A percentile compares a stretch with the other conserved stretches of the same genome.
Evolutionary conservation across 2,329 filamentous ascomycete genomes (phyloP).

Genomic region (Kalmusia sp.): DNA sequence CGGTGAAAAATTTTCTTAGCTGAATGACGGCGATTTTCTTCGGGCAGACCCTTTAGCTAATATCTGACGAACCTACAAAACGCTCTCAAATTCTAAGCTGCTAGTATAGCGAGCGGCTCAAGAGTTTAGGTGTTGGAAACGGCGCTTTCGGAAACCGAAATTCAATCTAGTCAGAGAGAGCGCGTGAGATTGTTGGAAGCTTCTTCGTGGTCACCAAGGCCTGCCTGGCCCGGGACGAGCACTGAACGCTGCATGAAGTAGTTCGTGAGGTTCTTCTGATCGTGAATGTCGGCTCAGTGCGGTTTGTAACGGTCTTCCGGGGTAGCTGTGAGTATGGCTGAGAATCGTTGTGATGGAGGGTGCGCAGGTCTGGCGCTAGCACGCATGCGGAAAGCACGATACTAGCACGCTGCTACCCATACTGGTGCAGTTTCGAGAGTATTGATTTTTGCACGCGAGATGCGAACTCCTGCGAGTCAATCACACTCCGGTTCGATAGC

Average conservation of each 20-base stretch:
- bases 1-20: constrained; percentile 7
- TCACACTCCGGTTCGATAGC: background rate
- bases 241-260: background rate
- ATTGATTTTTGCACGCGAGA: constrained; percentile 2
- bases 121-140: background rate
- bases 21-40: constrained; percentile 1
- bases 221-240: background rate
- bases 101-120: background rate
- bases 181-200: background rate
- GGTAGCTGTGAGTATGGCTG: background rate
- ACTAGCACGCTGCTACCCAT: too few species aligned
- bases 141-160: constrained; percentile 4
- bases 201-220: background rate
- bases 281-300: background rate
- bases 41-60: constrained; percentile 1
- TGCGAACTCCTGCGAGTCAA: background rate
- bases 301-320: background rate
- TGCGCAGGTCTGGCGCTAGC: background rate
- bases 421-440: background rate
- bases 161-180: background rate
- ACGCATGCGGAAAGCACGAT: background rate
- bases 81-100: background rate
- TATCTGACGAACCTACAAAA: background rate
- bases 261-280: background rate
- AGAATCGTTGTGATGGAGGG: background rate